phyloP scores from a whole-genome alignment of 306 rosid genomes.

The Fagus crenata region DNA sequence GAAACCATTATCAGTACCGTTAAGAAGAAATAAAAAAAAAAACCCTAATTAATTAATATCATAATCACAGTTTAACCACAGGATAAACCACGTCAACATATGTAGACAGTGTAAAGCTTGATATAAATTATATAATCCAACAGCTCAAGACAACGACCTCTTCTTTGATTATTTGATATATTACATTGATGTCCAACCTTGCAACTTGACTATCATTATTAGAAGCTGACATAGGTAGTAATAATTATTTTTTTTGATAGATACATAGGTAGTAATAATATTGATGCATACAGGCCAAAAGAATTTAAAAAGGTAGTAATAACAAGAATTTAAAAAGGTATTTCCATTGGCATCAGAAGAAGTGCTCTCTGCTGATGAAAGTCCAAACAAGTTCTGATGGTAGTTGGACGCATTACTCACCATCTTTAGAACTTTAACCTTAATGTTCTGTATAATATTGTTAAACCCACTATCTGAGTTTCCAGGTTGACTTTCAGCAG shows the following conservation, averaged over 20 bases:
- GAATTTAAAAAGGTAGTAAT: not conserved
- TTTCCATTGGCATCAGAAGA: slow-evolving; percentile 37
- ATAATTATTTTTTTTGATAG: not conserved
- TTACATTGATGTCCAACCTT: not conserved
- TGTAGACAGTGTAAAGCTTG: not conserved
- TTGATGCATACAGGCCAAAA: not conserved
- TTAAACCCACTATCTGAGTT: not conserved
- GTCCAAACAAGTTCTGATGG: slow-evolving; percentile 55
- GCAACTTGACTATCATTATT: slow-evolving; percentile 28
- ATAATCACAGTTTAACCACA: not conserved
- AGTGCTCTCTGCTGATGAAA: slow-evolving; percentile 32
- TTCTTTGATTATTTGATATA: not conserved
- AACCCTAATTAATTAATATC: not conserved
- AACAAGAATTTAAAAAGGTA: not conserved
- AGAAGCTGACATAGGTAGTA: slow-evolving; percentile 25
- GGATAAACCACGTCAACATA: not conserved
- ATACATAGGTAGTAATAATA: not conserved
- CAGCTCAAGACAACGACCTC: not conserved
- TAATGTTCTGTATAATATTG: slow-evolving; percentile 39
- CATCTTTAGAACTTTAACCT: slow-evolving; percentile 43
- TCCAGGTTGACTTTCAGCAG: slow-evolving; percentile 13
- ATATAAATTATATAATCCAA: not conserved
- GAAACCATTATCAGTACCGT: not conserved
- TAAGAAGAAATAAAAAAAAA: not conserved
- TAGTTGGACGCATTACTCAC: slow-evolving; percentile 39